Base-by-base conservation (phyloP, 257 asterid genomes). In the Solanum tarijense region DNA sequence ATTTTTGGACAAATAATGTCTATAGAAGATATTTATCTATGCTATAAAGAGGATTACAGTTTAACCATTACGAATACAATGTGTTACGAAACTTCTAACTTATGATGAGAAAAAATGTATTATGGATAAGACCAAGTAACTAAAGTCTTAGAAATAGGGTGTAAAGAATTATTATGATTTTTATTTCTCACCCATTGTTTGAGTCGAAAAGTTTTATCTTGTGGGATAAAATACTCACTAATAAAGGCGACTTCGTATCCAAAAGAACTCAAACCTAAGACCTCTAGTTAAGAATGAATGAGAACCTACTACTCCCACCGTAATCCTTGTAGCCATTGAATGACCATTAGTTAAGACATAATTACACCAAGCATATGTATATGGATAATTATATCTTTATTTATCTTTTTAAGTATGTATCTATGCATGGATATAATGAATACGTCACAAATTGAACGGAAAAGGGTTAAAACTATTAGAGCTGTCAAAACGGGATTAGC, bases 201-300 rank as follows among this genome's bases (percentile, higher is more conserved):
- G 65, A 1, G 5, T 55, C 2, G 0, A 55, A 55, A 55, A 6
- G 5, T 18, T 55, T 55, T 55, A 55, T 0, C 23, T 18, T 55
- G 11, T 18, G n/a, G n/a, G 10, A 1, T 55, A 20, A 55, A 55
- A 20, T 55, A 0, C 10, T 52, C 4, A 16, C 9, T 55, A 20
- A 2, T 55, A 55, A 55, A 55, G n/a, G n/a, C 0, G 0, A 55
- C 0, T 20, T 55, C 0, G 11, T 55, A 55, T 20, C 0, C 9
- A 2, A 55, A 55, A 20, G 10, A 55, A 1, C n/a, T 55, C 11
- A 0, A 20, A 6, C 2, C 2, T 55, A 55, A 20, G 1, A 20
- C 9, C 2, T 7, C 2, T 55, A 20, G 11, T 55, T 2, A 1
- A 55, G 25, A 55, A 55, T 55, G n/a, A 55, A 55, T 18, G 1